Evolutionary conservation across 2,329 filamentous ascomycete species (phyloP).

Genomic region (Mollisia scopiformis): DNA sequence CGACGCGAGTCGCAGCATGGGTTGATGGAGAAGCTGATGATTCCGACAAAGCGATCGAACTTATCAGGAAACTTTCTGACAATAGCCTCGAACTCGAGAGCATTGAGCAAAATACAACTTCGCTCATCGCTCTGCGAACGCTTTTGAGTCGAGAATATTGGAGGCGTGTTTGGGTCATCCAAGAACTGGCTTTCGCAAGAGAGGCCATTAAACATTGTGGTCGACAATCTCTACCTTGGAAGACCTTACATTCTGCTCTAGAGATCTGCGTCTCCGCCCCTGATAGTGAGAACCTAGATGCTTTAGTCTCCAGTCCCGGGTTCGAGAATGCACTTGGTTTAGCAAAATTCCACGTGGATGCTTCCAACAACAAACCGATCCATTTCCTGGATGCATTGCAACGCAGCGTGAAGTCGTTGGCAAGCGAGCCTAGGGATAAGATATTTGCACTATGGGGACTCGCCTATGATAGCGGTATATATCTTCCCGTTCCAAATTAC

Average conservation of each 20-base stretch:
- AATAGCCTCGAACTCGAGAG: too few relatives aligned
- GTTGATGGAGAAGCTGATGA: not conserved
- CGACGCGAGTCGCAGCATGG: not conserved
- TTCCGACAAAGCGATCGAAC: not conserved
- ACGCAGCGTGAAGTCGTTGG: not conserved
- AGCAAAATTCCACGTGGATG: not conserved
- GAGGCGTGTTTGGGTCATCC: conserved; percentile 5
- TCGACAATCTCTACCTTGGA: not conserved
- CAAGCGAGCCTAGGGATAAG: conserved; percentile 7
- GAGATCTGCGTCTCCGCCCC: too few relatives aligned
- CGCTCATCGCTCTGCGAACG: not conserved
- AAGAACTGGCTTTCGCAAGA: conserved; percentile 1
- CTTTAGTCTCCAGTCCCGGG: not conserved
- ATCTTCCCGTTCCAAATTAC: conserved; percentile 3
- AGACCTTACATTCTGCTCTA: not conserved
- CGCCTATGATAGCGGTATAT: not conserved
- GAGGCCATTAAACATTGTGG: not conserved
- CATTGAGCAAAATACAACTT: not conserved
- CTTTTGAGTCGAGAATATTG: conserved; percentile 1
- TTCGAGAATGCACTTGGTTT: not conserved
- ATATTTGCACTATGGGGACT: not conserved
- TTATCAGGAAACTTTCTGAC: not conserved
- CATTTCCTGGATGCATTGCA: not conserved
- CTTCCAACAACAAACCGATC: not conserved
- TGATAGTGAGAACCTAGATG: too few relatives aligned